Evolutionary conservation across 2,329 filamentous ascomycete species (phyloP).

Genomic region (Xylaria sp.): DNA sequence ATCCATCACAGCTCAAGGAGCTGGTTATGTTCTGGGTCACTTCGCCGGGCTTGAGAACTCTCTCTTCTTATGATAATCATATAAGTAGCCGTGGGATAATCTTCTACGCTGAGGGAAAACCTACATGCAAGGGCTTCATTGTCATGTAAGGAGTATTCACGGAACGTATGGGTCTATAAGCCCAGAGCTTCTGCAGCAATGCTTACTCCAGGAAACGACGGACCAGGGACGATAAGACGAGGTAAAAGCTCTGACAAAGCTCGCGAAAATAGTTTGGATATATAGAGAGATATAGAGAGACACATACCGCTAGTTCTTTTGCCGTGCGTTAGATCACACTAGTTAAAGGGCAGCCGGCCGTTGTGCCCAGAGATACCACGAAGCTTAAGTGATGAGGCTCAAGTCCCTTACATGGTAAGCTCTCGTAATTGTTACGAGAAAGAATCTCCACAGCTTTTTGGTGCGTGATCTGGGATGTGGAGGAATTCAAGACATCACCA

Average conservation of each 20-base stretch:
- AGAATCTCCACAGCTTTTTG: conserved; percentile 2
- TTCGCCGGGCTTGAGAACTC: background rate
- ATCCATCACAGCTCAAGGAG: background rate
- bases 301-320: too few species aligned
- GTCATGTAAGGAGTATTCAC: background rate
- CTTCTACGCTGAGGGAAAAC: background rate
- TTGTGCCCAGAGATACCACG: conserved; percentile 16
- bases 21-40: background rate
- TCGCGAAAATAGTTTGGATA: too few species aligned
- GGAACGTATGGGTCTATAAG: background rate
- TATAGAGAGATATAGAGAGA: too few species aligned
- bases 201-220: too few species aligned
- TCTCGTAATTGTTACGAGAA: conserved; percentile 19
- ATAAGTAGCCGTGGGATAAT: too few species aligned
- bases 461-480: background rate
- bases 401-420: conserved; percentile 14
- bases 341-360: background rate
- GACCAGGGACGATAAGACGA: too few species aligned
- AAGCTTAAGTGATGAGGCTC: conserved; percentile 27
- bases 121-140: background rate
- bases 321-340: background rate
- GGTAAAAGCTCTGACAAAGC: too few species aligned
- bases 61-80: background rate
- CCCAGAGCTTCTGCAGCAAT: too few species aligned
- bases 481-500: background rate